phyloP scores from a whole-genome alignment of 148 eudicot genomes.

The Rhododendron kiyosumense region DNA sequence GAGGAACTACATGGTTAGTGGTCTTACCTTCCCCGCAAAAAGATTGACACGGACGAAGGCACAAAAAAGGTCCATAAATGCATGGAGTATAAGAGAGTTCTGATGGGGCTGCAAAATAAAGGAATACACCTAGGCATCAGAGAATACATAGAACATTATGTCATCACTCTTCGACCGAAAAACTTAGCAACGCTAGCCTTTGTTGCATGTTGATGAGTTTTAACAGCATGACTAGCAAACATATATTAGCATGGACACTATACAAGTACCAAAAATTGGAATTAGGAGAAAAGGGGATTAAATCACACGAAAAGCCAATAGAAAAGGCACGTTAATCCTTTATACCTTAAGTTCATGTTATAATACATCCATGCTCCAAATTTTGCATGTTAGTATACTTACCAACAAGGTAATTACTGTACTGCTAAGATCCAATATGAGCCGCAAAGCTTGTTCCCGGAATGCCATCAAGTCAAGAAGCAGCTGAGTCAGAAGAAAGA shows the following conservation, averaged over 20 bases:
- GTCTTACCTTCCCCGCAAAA: slow-evolving; percentile 79
- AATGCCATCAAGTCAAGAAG: slow-evolving; percentile 98
- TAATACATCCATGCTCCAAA: neutral
- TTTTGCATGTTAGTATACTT: slow-evolving; percentile 22
- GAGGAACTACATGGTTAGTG: neutral
- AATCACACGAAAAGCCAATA: neutral
- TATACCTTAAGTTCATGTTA: neutral
- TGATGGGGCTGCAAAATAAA: slow-evolving; percentile 90
- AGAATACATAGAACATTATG: neutral
- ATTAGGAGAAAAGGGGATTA: neutral
- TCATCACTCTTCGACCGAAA: neutral
- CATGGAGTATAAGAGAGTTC: slow-evolving; percentile 87
- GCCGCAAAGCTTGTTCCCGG: slow-evolving; percentile 94
- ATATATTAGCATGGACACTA: neutral
- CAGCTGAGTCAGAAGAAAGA: slow-evolving; percentile 47
- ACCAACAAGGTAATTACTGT: slow-evolving; percentile 97
- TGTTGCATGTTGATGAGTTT: slow-evolving; percentile 1
- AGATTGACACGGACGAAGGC: slow-evolving; percentile 95
- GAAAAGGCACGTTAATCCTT: neutral
- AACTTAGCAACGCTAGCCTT: neutral
- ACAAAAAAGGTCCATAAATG: slow-evolving; percentile 98
- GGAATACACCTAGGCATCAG: slow-evolving; percentile 28
- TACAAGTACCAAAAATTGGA: neutral
- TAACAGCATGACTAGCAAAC: neutral
- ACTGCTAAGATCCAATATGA: slow-evolving; percentile 94